Evolutionary conservation across 139 green algal genomes (phyloP).

Genomic region (Micromonas commoda): DNA sequence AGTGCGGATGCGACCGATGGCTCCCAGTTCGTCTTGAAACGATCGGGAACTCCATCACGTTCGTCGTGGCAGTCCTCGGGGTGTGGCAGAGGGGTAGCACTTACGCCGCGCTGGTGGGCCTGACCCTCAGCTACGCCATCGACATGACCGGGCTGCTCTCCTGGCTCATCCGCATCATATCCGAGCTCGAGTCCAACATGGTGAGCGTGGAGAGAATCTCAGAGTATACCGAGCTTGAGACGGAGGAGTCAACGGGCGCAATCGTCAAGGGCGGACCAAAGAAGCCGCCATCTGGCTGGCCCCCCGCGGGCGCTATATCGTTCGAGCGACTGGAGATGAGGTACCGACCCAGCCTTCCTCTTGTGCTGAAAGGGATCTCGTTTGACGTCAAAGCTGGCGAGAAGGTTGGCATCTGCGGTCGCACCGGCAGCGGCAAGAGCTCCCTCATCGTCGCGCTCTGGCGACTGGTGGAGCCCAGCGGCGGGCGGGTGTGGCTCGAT

Average conservation of each 20-base stretch:
- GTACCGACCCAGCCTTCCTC: conserved; percentile 69
- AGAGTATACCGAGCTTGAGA: conserved; percentile 36
- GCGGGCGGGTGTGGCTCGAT: conserved; percentile 78
- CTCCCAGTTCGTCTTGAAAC: conserved; percentile 84
- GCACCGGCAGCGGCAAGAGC: conserved; percentile 65
- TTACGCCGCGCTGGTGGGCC: conserved; percentile 71
- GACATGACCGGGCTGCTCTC: conserved; percentile 75
- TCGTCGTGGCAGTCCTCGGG: conserved; percentile 36
- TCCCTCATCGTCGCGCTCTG: conserved; percentile 64
- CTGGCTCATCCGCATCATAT: conserved; percentile 75
- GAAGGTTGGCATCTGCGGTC: conserved; percentile 62
- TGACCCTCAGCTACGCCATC: conserved; percentile 81
- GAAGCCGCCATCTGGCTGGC: conserved; percentile 41
- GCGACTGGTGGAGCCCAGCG: conserved; percentile 54
- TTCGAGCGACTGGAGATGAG: conserved; percentile 61
- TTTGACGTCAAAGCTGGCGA: conserved; percentile 48
- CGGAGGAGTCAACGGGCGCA: conserved; percentile 4
- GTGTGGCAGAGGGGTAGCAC: conserved; percentile 32
- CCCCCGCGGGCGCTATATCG: conserved; percentile 53
- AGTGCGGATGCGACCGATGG: conserved; percentile 73
- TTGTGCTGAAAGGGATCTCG: conserved; percentile 58
- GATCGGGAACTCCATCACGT: conserved; percentile 66
- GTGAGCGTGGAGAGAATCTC: conserved; percentile 47
- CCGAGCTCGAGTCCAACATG: conserved; percentile 75
- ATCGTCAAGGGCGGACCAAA: not conserved